phyloP scores from a whole-genome alignment of 2,329 filamentous ascomycete genomes.

The Fusarium dimerum region DNA sequence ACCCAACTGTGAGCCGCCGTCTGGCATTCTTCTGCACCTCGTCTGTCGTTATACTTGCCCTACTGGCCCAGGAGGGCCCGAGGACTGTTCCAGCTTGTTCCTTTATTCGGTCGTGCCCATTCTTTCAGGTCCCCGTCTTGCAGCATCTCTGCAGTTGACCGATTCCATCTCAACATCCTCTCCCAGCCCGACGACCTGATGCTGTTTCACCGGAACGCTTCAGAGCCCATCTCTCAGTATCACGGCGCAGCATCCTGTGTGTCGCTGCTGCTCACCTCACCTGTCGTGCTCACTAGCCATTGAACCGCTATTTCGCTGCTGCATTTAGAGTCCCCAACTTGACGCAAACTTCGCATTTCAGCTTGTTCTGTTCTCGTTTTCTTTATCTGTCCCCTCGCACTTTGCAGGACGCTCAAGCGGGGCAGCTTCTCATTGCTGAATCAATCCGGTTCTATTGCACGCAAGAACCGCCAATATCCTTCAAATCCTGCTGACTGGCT shows the following conservation, averaged over 20 bases:
- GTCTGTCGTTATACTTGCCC: conserved; percentile 33
- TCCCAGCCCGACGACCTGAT: conserved; percentile 49
- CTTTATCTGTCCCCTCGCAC: conserved; percentile 18
- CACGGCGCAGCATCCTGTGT: conserved; percentile 55
- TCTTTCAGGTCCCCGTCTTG: conserved; percentile 33
- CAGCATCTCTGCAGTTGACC: conserved; percentile 46
- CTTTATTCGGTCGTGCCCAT: conserved; percentile 28
- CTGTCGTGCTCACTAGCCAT: conserved; percentile 22
- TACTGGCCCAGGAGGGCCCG: conserved; percentile 28
- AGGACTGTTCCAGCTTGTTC: conserved; percentile 24
- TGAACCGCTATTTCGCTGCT: conserved; percentile 14
- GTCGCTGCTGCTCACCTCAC: conserved; percentile 42
- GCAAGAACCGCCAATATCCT: conserved; percentile 6
- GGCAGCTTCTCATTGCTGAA: conserved; percentile 17
- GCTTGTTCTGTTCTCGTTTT: conserved; percentile 11
- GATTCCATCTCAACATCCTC: conserved; percentile 42
- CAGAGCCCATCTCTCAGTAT: conserved; percentile 50
- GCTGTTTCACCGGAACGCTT: conserved; percentile 49
- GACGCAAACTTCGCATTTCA: conserved; percentile 11
- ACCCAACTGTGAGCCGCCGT: conserved; percentile 46
- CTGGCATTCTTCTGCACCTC: conserved; percentile 34
- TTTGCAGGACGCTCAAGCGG: conserved; percentile 25
- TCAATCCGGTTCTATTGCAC: conserved; percentile 14
- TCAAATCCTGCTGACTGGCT: conserved; percentile 8
- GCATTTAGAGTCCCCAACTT: conserved; percentile 6